phyloP scores from a whole-genome alignment of 495 filamentous ascomycete genomes.

The Penicillium parvum region DNA sequence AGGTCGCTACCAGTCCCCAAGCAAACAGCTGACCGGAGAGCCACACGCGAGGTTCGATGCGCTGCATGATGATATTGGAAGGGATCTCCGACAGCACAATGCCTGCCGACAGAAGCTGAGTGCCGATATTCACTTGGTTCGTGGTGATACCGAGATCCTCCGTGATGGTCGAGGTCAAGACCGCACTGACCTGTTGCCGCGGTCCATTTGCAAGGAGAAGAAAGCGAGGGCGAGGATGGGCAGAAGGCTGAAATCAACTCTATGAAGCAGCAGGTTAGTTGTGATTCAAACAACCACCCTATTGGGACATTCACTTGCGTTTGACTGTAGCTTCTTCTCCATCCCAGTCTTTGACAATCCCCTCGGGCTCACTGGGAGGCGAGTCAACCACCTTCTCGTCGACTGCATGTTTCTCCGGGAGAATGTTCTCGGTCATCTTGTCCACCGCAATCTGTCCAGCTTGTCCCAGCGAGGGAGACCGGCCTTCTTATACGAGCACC shows the following conservation, averaged over 20 bases:
- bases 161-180: conserved; percentile 48
- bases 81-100: conserved; percentile 57
- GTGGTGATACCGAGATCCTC: conserved; percentile 51
- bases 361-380: conserved; percentile 14
- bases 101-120: conserved; percentile 50
- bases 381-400: conserved; percentile 10
- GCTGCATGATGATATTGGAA: conserved; percentile 52
- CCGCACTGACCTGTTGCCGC: conserved; percentile 49
- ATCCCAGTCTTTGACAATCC: conserved; percentile 34
- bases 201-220: conserved; percentile 55
- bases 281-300: background rate
- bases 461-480: background rate
- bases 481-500: background rate
- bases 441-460: background rate
- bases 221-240: conserved; percentile 52
- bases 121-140: conserved; percentile 55
- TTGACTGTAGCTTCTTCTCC: conserved; percentile 23
- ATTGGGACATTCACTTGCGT: conserved; percentile 26
- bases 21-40: conserved; percentile 52
- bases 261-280: conserved; percentile 9
- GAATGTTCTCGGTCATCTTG: background rate
- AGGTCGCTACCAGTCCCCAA: conserved; percentile 56
- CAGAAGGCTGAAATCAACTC: conserved; percentile 49
- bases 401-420: conserved; percentile 9
- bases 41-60: conserved; percentile 51